Evolutionary conservation across 352 stramenopile species (phyloP).

Genomic region (Phytophthora sp.): DNA sequence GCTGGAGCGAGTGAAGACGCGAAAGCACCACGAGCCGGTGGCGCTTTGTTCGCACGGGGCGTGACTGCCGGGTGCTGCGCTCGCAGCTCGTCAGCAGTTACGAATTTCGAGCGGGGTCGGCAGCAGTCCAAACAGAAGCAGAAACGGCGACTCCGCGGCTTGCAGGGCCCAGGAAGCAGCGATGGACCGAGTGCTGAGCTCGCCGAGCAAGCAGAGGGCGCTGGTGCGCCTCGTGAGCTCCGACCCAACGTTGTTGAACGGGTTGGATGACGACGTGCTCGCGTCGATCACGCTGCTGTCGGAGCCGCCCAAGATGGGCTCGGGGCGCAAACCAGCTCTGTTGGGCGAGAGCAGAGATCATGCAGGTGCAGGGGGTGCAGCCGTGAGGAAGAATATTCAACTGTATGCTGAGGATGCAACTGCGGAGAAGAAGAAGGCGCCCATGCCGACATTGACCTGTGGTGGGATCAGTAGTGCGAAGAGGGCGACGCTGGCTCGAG

Average conservation of each 20-base stretch:
- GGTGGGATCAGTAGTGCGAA: slow-evolving; percentile 3
- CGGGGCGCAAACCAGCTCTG: neutral
- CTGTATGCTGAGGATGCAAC: slow-evolving; percentile 31
- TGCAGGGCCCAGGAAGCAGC: slow-evolving; percentile 1
- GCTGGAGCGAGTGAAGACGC: neutral
- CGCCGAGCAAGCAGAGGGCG: slow-evolving; percentile 47
- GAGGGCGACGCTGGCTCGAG: slow-evolving; percentile 2
- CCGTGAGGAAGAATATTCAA: slow-evolving; percentile 28
- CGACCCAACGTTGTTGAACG: slow-evolving; percentile 46
- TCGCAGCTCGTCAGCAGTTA: slow-evolving; percentile 16
- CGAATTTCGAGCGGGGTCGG: slow-evolving; percentile 21
- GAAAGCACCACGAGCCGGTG: slow-evolving; percentile 3
- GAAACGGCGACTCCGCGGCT: no score
- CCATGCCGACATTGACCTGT: neutral
- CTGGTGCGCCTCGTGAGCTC: slow-evolving; percentile 53
- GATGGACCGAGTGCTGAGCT: slow-evolving; percentile 40
- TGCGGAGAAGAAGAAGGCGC: slow-evolving; percentile 5
- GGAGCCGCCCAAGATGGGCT: slow-evolving; percentile 9
- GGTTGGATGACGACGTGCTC: slow-evolving; percentile 46
- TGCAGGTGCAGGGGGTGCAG: no score
- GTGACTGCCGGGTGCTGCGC: neutral
- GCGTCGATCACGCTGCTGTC: slow-evolving; percentile 41
- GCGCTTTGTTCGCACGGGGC: neutral
- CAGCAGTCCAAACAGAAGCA: no score
- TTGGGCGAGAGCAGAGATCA: neutral